Evolutionary conservation across 768 basidiomycete species (phyloP).

Genomic region (Amanita thiersii): DNA sequence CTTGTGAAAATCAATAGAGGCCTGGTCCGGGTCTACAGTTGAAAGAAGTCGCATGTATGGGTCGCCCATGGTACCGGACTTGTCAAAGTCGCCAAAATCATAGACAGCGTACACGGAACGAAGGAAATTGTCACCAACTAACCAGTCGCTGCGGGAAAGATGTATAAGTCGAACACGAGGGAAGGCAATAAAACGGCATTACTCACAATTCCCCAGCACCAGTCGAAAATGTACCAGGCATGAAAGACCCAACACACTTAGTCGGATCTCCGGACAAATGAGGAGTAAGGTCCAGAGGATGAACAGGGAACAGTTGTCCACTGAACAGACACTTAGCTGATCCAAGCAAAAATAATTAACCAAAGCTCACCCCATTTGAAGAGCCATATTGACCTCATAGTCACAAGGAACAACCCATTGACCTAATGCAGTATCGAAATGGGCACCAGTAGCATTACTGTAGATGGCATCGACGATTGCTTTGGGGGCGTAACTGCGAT

Average conservation of each 20-base stretch:
- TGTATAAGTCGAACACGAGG: slow-evolving; percentile 3
- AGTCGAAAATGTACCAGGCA: slow-evolving; percentile 54
- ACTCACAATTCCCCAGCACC: slow-evolving; percentile 62
- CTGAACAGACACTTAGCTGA: slow-evolving; percentile 25
- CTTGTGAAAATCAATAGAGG: slow-evolving; percentile 63
- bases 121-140: slow-evolving; percentile 76
- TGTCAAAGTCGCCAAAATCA: slow-evolving; percentile 75
- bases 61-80: slow-evolving; percentile 55
- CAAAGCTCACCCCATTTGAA: slow-evolving; percentile 62
- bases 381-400: slow-evolving; percentile 67
- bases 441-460: slow-evolving; percentile 52
- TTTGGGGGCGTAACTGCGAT: slow-evolving; percentile 56
- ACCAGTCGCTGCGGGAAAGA: slow-evolving; percentile 55
- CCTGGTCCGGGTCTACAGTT: slow-evolving; percentile 58
- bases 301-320: slow-evolving; percentile 66
- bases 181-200: slow-evolving; percentile 1
- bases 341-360: no score
- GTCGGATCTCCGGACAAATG: slow-evolving; percentile 31
- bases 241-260: slow-evolving; percentile 67
- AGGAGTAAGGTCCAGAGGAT: slow-evolving; percentile 71
- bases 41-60: slow-evolving; percentile 74
- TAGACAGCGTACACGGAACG: slow-evolving; percentile 79
- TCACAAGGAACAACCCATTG: slow-evolving; percentile 73
- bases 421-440: slow-evolving; percentile 38
- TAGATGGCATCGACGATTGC: slow-evolving; percentile 67